Evolutionary conservation across 495 filamentous ascomycete species (phyloP).

Genomic region (Xylaria venustula): DNA sequence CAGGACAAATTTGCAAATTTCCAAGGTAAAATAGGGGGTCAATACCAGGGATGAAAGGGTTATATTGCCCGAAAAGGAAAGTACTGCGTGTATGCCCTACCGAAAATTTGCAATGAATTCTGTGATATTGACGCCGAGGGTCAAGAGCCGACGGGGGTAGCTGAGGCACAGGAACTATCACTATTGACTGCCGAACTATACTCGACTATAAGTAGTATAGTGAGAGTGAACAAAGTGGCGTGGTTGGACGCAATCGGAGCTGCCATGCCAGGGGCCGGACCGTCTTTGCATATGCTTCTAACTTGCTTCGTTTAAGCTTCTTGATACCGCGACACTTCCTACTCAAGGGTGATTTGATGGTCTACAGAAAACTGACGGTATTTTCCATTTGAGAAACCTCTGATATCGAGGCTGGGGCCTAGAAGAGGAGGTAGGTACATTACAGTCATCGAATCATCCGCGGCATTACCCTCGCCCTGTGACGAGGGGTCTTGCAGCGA

Average conservation of each 20-base stretch:
- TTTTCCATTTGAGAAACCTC: background rate
- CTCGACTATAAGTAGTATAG: no score
- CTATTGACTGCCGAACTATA: background rate
- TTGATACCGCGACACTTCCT: background rate
- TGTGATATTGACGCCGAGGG: background rate
- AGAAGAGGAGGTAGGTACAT: no score
- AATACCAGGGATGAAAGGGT: background rate
- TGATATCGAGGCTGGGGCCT: no score
- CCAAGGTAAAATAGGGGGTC: background rate
- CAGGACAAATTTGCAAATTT: background rate
- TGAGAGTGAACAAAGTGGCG: background rate
- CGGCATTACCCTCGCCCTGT: slow-evolving; percentile 6
- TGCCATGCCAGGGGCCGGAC: background rate
- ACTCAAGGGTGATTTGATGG: background rate
- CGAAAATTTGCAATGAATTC: background rate
- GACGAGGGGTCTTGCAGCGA: slow-evolving; percentile 1
- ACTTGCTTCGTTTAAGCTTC: background rate
- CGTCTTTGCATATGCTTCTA: background rate
- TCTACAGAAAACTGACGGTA: background rate
- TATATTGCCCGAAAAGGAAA: slow-evolving; percentile 8
- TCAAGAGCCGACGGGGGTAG: background rate
- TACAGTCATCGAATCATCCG: slow-evolving; percentile 6
- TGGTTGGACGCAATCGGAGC: slow-evolving; percentile 2
- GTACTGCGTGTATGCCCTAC: background rate
- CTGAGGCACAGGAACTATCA: background rate